Evolutionary conservation across 2,329 filamentous ascomycete species (phyloP).

Genomic region (Alternaria ethzedia): DNA sequence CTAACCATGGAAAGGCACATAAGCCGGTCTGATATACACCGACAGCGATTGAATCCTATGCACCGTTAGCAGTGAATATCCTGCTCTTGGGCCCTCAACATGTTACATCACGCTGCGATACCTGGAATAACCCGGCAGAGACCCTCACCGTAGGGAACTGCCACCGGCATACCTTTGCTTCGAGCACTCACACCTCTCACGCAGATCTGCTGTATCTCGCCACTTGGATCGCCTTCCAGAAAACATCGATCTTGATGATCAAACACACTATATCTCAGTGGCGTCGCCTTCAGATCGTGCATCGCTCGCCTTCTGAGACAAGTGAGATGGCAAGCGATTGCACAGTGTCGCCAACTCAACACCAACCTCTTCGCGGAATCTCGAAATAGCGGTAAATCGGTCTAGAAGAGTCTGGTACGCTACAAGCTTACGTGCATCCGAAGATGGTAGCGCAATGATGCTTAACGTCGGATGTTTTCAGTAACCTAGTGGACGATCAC

Average conservation of each 20-base stretch:
- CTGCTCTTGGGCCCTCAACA: neutral
- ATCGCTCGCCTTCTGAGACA: neutral
- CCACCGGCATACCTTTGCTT: neutral
- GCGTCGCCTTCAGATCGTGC: neutral
- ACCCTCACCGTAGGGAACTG: neutral
- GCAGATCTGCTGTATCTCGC: neutral
- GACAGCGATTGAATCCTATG: neutral
- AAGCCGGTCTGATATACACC: neutral
- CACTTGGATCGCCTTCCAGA: neutral
- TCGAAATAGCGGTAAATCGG: neutral
- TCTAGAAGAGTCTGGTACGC: slow-evolving; percentile 1
- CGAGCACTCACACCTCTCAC: neutral
- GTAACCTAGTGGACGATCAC: neutral
- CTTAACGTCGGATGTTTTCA: neutral
- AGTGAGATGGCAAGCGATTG: neutral
- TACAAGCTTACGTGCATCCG: slow-evolving; percentile 3
- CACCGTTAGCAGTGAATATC: neutral
- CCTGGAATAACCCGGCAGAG: neutral
- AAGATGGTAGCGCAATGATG: neutral
- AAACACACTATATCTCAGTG: neutral
- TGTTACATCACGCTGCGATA: neutral
- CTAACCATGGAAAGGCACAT: neutral
- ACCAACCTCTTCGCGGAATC: neutral
- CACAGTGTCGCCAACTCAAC: neutral
- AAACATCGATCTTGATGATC: neutral